Evolutionary conservation across 108 stramenopile genomes (phyloP).

Genomic region (Skeletonema costatum): DNA sequence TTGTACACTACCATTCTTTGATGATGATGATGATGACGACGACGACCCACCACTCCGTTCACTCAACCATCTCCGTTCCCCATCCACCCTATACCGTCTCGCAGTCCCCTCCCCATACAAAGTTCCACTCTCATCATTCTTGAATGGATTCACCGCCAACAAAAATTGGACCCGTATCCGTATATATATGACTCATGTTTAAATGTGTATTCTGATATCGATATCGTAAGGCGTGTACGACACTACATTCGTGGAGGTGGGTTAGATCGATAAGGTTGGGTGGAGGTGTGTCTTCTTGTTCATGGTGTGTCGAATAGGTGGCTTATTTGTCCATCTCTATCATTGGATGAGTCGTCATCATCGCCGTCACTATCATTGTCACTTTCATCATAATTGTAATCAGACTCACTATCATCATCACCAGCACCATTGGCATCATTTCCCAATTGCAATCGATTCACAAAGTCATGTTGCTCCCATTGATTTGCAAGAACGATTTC

Average conservation of each 20-base stretch:
- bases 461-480: constrained; percentile 32
- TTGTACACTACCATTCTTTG: not conserved
- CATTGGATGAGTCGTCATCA: not conserved
- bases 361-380: constrained; percentile 16
- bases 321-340: not conserved
- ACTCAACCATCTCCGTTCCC: constrained; percentile 22
- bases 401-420: constrained; percentile 16
- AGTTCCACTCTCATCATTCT: constrained; percentile 21
- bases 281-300: constrained; percentile 2
- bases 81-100: constrained; percentile 10
- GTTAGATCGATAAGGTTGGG: constrained; percentile 44
- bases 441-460: constrained; percentile 4
- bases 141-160: constrained; percentile 68
- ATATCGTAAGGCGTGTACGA: constrained; percentile 46
- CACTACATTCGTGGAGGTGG: constrained; percentile 44
- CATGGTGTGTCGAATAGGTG: not conserved
- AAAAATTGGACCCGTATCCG: constrained; percentile 65
- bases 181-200: constrained; percentile 43
- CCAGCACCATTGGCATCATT: not conserved
- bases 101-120: constrained; percentile 24
- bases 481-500: constrained; percentile 25
- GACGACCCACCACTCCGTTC: not conserved
- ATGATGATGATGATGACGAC: not conserved
- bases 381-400: constrained; percentile 19
- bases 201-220: constrained; percentile 25